Base-by-base conservation (phyloP, 176 grass and related monocot genomes). In the Thalia dealbata region DNA sequence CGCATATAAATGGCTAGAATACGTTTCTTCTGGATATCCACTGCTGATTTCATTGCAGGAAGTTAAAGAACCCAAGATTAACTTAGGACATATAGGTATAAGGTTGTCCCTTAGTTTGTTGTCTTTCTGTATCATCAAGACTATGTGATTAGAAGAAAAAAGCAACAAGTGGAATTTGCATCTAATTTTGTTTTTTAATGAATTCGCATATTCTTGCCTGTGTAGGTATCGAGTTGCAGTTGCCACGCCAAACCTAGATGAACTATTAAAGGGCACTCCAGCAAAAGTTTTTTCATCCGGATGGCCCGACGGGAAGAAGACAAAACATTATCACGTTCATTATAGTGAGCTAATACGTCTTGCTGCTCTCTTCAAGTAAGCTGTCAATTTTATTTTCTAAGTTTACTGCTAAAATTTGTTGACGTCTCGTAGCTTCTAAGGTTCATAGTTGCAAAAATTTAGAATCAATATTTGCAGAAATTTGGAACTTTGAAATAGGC, bases 301-400 rank as follows among this genome's bases (percentile, higher is more conserved):
- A 42, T 93, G 90, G 95, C 86, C 84, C 70, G 85, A 93, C 74
- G 91, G 95, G 95, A 78, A 83, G 68, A 88, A 99, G 67, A 93
- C 95, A 72, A 83, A 81, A 75, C 29, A 93, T 65, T 91, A 91
- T 41, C 80, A 87, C 1, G 78, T 99, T 64, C 90, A 99, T 76
- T 99, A 93, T 81, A 93, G 95, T 79, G 95, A 99, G 74, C 83
- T 99, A 71, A 75, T 99, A 65, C 95, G 95, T 69, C 90, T 99
- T 64, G 95, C 90, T 76, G 87, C 87, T 81, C 86, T 99, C 67
- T 99, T 88, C 84, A 99, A 88, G 95, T 99, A 86, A 99, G 85
- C 67, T 9, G 38, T 41, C 41, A 7, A 78, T 84, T 79, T 44
- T 48, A 48, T 48, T 70, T 18, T 16, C 51, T 63, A 74, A 38